Evolutionary conservation across 306 rosid genomes (phyloP).

Genomic region (Fragaria vesca): DNA sequence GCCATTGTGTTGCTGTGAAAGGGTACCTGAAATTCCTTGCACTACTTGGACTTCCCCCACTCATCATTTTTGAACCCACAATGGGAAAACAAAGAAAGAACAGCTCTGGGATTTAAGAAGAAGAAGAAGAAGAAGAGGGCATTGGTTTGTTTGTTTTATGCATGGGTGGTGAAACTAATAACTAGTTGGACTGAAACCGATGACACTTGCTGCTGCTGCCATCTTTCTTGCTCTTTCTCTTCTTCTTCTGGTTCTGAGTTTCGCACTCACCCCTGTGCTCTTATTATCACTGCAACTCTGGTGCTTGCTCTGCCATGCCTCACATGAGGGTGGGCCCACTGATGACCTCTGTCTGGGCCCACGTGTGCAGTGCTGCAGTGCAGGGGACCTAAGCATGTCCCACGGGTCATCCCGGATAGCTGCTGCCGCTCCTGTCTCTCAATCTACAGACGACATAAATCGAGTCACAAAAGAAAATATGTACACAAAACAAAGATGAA

Average conservation of each 20-base stretch:
- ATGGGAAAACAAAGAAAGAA: constrained; percentile 5
- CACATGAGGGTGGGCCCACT: constrained; percentile 21
- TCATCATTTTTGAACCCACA: constrained; percentile 40
- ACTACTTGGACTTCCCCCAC: constrained; percentile 35
- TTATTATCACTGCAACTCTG: constrained; percentile 90
- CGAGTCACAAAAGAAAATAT: background rate
- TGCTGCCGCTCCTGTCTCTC: constrained; percentile 63
- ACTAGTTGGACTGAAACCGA: constrained; percentile 26
- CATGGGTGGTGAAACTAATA: constrained; percentile 53
- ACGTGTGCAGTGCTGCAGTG: constrained; percentile 1
- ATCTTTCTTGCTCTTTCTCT: constrained; percentile 13
- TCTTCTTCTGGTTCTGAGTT: constrained; percentile 9
- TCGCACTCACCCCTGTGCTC: constrained; percentile 38
- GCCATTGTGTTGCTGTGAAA: constrained; percentile 93
- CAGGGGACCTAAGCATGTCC: background rate
- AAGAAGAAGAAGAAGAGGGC: constrained; percentile 26
- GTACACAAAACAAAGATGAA: constrained; percentile 36
- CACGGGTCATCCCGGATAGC: background rate
- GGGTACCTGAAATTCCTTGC: constrained; percentile 55
- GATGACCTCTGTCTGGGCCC: background rate
- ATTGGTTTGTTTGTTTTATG: constrained; percentile 41
- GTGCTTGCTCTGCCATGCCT: constrained; percentile 41
- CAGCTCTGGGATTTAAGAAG: constrained; percentile 19
- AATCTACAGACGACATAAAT: constrained; percentile 55
- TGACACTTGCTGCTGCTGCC: constrained; percentile 41